Evolutionary conservation across 257 asterid species (phyloP).

Genomic region (Solanum peruvianum): DNA sequence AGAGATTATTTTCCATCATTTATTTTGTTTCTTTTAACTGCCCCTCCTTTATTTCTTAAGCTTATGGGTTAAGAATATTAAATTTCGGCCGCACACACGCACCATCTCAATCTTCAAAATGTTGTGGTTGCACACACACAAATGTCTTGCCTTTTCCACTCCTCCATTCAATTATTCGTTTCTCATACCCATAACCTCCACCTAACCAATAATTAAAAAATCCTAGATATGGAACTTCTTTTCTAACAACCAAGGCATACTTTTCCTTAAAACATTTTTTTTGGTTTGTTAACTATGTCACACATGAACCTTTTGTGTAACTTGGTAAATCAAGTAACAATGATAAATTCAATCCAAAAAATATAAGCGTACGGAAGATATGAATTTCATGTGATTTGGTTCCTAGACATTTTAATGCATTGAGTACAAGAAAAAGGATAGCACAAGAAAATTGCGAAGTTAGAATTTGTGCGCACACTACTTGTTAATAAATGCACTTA

Average conservation of each 20-base stretch:
- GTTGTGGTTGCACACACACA: neutral
- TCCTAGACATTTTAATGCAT: constrained; percentile 50
- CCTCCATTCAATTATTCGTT: neutral
- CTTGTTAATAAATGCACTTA: constrained; percentile 89
- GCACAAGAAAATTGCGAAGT: constrained; percentile 27
- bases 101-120: neutral
- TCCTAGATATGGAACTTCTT: no score
- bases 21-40: neutral
- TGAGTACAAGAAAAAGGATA: constrained; percentile 27
- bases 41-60: neutral
- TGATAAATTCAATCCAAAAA: neutral
- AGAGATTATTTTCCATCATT: neutral
- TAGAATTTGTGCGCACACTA: constrained; percentile 49
- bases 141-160: neutral
- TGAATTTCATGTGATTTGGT: constrained; percentile 23
- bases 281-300: no score
- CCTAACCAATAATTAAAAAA: neutral
- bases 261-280: neutral
- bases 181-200: neutral
- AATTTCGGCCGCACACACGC: no score
- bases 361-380: neutral
- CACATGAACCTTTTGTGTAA: no score
- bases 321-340: neutral
- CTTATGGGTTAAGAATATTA: no score
- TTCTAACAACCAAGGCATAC: neutral